These are phyloP conservation scores for Avena eriantha DNA, from an alignment of 176 grass and related monocot genomes.

Conservation along the genomic window DNA sequence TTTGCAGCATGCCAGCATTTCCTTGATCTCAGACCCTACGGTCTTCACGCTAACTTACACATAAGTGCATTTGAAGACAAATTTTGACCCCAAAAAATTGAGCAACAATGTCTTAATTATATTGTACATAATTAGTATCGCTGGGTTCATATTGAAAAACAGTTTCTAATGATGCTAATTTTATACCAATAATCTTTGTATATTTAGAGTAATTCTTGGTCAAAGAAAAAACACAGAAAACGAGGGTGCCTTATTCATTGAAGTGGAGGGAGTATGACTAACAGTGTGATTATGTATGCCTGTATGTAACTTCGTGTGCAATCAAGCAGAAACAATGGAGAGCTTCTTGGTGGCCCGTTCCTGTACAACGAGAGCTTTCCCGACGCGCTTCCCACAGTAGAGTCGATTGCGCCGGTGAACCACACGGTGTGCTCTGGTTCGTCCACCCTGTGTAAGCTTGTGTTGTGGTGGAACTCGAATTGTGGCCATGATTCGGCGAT, in stretches of 20 bases:
- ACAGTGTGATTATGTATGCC: background rate
- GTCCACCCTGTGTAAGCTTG: constrained; percentile 87
- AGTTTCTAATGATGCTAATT: no score
- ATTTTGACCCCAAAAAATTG: no score
- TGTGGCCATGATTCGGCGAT: constrained; percentile 37
- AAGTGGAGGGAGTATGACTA: background rate
- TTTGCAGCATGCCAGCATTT: background rate
- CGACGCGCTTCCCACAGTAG: constrained; percentile 61
- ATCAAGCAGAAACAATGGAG: constrained; percentile 50
- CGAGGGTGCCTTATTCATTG: no score
- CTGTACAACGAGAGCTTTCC: constrained; percentile 81
- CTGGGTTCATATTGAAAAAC: no score
- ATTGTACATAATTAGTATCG: no score
- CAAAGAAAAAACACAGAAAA: no score
- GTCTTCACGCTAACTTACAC: background rate
- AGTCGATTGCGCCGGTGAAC: constrained; percentile 67
- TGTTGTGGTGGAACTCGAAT: constrained; percentile 69
- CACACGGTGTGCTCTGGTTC: constrained; percentile 73
- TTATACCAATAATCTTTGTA: no score
- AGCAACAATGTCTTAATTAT: no score
- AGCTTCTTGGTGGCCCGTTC: constrained; percentile 66
- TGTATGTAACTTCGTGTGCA: background rate
- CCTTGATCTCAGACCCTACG: background rate
- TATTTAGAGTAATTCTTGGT: background rate
- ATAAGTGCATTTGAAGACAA: background rate